Percentiles rank a stretch among this genome's conserved stretches.
phyloP scores from a whole-genome alignment of 768 basidiomycete species.

The Kwoniella bestiolae region DNA sequence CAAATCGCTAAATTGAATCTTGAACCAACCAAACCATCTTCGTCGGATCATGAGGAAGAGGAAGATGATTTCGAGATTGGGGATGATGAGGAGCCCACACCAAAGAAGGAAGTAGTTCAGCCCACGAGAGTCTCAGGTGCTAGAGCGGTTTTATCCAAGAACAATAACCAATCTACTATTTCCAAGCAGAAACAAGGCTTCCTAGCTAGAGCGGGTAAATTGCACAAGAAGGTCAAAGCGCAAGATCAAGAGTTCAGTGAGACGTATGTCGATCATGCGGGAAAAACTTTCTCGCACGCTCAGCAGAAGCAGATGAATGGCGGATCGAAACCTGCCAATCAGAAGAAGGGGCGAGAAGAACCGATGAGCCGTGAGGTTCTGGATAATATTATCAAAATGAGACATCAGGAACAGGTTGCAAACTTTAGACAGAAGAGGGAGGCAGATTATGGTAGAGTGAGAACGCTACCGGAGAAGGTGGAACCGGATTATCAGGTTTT shows the following conservation, averaged over 20 bases:
- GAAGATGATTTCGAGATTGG: background rate
- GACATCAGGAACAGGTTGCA: conserved; percentile 27
- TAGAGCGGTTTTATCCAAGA: conserved; percentile 28
- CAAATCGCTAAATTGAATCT: conserved; percentile 3
- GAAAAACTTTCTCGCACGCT: conserved; percentile 32
- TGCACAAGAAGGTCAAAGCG: conserved; percentile 5
- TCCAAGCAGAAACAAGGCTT: conserved; percentile 25
- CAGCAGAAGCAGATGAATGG: conserved; percentile 29
- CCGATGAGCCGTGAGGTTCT: conserved; percentile 17
- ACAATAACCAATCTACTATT: conserved; percentile 14
- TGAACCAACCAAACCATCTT: conserved; percentile 2
- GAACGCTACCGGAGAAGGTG: conserved; percentile 31
- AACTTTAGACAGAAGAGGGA: conserved; percentile 32
- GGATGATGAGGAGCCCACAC: conserved; percentile 15
- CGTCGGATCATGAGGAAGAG: conserved; percentile 2
- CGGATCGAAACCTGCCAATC: conserved; percentile 35
- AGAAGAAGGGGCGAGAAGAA: conserved; percentile 35
- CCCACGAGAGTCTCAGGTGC: conserved; percentile 22
- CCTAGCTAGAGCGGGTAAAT: conserved; percentile 31
- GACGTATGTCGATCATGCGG: conserved; percentile 39
- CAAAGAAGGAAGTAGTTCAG: conserved; percentile 8
- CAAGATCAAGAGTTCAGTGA: conserved; percentile 28
- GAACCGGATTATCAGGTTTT: conserved; percentile 29
- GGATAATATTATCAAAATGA: conserved; percentile 4
- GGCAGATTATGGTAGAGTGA: conserved; percentile 30